A percentile compares a stretch with the other conserved stretches of the same genome.
These are phyloP conservation scores for Magnusiomyces magnusii DNA, from an alignment of 1,139 yeast genomes.

Conservation along the genomic window DNA sequence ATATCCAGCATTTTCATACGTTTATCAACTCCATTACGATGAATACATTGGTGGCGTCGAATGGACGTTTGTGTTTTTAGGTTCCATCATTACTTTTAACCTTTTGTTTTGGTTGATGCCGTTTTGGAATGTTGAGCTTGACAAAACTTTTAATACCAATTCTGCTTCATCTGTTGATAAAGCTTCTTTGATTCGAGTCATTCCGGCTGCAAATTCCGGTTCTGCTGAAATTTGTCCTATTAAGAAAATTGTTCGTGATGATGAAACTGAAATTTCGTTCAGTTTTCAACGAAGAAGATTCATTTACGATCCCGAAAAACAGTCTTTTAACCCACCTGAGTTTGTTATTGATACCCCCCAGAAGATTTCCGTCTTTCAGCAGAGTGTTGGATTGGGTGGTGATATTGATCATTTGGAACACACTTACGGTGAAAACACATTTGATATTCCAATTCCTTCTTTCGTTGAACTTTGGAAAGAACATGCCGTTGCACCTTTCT, in stretches of 20 bases:
- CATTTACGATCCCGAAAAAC: slow-evolving; percentile 49
- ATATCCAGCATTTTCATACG: slow-evolving; percentile 66
- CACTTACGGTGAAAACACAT: slow-evolving; percentile 73
- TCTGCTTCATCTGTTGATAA: slow-evolving; percentile 43
- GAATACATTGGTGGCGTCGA: slow-evolving; percentile 70
- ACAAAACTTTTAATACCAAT: slow-evolving; percentile 62
- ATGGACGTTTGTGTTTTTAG: slow-evolving; percentile 78
- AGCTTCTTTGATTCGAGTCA: slow-evolving; percentile 66
- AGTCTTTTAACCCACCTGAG: slow-evolving; percentile 70
- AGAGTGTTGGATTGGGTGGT: slow-evolving; percentile 48
- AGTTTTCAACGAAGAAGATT: slow-evolving; percentile 90
- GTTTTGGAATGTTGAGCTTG: slow-evolving; percentile 81
- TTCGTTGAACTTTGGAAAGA: slow-evolving; percentile 87
- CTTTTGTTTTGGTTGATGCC: slow-evolving; percentile 82
- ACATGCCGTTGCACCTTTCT: slow-evolving; percentile 98
- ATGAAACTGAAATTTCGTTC: slow-evolving; percentile 60
- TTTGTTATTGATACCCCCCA: slow-evolving; percentile 56
- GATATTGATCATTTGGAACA: slow-evolving; percentile 50
- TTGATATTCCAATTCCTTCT: slow-evolving; percentile 94
- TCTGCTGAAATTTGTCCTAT: slow-evolving; percentile 70
- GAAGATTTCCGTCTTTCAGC: slow-evolving; percentile 51
- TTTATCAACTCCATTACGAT: slow-evolving; percentile 67
- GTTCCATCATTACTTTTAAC: slow-evolving; percentile 65
- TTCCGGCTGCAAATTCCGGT: slow-evolving; percentile 83
- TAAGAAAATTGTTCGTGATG: slow-evolving; percentile 49